Evolutionary conservation across 108 stramenopile species (phyloP).

Genomic region (Seminavis robusta): DNA sequence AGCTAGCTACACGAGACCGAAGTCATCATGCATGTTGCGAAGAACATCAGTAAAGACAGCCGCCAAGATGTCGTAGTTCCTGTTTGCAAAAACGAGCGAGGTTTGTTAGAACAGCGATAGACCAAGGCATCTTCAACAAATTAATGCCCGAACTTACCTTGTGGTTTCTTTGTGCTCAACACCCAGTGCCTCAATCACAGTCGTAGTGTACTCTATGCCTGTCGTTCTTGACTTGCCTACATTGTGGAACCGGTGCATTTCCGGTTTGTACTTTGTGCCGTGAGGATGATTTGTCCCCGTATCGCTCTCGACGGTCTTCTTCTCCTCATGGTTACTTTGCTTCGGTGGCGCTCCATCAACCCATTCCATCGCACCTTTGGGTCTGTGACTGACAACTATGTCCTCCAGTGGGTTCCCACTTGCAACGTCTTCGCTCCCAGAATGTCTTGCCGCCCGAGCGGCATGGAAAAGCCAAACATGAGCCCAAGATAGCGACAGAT

Average conservation of each 20-base stretch:
- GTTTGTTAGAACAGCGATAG: neutral
- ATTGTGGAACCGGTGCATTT: slow-evolving; percentile 75
- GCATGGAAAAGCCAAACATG: slow-evolving; percentile 88
- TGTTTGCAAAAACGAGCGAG: no score
- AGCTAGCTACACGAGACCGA: slow-evolving; percentile 60
- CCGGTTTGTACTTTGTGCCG: slow-evolving; percentile 83
- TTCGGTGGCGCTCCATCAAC: slow-evolving; percentile 57
- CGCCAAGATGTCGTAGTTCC: slow-evolving; percentile 86
- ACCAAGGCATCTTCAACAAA: neutral
- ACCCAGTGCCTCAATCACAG: slow-evolving; percentile 83
- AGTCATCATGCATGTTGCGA: slow-evolving; percentile 74
- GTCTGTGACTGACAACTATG: slow-evolving; percentile 70
- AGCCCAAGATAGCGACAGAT: slow-evolving; percentile 70
- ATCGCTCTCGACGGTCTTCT: slow-evolving; percentile 35
- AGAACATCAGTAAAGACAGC: slow-evolving; percentile 82
- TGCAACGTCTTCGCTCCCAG: slow-evolving; percentile 41
- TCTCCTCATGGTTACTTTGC: no score
- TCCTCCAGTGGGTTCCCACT: slow-evolving; percentile 61
- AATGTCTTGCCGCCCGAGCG: slow-evolving; percentile 56
- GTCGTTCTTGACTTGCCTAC: slow-evolving; percentile 62
- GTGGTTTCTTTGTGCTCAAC: slow-evolving; percentile 92
- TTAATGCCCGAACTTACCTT: slow-evolving; percentile 30
- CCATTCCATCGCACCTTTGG: slow-evolving; percentile 76
- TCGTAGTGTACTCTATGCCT: slow-evolving; percentile 81
- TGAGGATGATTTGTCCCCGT: slow-evolving; percentile 76